Conservation (phyloP, 2,329 filamentous ascomycete genomes). For the Eurotiales sp. region DNA sequence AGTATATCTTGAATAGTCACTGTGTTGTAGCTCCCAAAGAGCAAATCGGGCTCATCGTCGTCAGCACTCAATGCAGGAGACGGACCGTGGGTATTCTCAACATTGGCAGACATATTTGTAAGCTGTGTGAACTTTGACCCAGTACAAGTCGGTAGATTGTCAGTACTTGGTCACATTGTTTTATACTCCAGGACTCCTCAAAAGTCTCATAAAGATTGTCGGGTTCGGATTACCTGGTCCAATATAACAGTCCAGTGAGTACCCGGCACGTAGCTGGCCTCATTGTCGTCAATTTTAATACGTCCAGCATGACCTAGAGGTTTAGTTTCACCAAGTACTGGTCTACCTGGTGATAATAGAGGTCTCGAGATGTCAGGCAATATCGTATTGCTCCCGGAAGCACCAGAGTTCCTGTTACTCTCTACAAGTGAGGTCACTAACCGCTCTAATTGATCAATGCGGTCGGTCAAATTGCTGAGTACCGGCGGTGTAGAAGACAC, state of each 20-base stretch:
- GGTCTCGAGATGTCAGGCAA: not conserved
- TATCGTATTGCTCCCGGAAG: not conserved
- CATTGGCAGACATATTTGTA: not conserved
- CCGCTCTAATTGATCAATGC: constrained; percentile 6
- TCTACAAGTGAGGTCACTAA: constrained; percentile 1
- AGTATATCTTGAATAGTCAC: not conserved
- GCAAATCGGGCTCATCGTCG: not conserved
- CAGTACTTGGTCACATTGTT: not conserved
- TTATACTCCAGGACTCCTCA: too few relatives aligned
- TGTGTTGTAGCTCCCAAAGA: not conserved
- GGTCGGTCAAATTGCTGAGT: constrained; percentile 4
- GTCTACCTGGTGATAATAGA: not conserved
- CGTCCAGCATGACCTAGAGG: not conserved
- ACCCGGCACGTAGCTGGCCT: not conserved
- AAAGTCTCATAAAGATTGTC: too few relatives aligned
- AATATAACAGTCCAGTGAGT: constrained; percentile 6
- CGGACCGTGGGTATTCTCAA: too few relatives aligned
- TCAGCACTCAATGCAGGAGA: not conserved
- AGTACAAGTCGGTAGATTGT: not conserved
- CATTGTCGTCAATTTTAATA: not conserved
- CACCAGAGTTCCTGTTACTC: not conserved
- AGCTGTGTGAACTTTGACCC: not conserved
- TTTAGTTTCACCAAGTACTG: not conserved
- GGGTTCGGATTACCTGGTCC: not conserved
- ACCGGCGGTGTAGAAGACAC: not conserved